phyloP scores from a whole-genome alignment of 768 basidiomycete genomes.

The Termitomyces sp. region DNA sequence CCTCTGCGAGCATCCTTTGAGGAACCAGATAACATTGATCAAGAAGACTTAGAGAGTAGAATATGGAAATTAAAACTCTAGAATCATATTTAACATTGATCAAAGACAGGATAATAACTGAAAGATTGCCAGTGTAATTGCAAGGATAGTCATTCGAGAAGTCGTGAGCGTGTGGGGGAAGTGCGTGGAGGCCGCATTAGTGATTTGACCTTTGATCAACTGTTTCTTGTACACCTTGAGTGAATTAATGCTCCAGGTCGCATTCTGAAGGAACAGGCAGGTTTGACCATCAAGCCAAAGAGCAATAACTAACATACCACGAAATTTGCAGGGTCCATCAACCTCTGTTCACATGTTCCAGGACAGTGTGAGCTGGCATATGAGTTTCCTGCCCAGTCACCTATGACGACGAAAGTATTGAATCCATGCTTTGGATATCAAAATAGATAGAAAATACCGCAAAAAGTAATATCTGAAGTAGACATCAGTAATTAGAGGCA shows the following conservation, averaged over 20 bases:
- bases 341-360: constrained; percentile 58
- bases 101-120: not conserved
- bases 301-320: constrained; percentile 37
- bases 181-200: constrained; percentile 7
- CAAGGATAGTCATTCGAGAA: not conserved
- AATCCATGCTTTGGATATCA: not conserved
- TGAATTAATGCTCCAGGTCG: constrained; percentile 75
- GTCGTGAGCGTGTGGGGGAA: not conserved
- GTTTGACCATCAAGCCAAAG: not conserved
- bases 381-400: constrained; percentile 83
- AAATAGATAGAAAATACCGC: constrained; percentile 40
- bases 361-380: constrained; percentile 72
- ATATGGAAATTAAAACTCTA: constrained; percentile 59
- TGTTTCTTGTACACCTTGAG: constrained; percentile 71
- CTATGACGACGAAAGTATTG: constrained; percentile 24
- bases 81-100: constrained; percentile 2
- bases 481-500: not conserved
- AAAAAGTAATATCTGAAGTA: constrained; percentile 66
- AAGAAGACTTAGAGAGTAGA: constrained; percentile 29
- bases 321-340: constrained; percentile 70
- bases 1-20: constrained; percentile 73
- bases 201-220: constrained; percentile 32
- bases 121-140: not conserved
- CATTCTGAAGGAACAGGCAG: constrained; percentile 44
- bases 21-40: constrained; percentile 38